Conservation (phyloP, 2,329 filamentous ascomycete genomes). For the Emmonsiellopsis sp. region DNA sequence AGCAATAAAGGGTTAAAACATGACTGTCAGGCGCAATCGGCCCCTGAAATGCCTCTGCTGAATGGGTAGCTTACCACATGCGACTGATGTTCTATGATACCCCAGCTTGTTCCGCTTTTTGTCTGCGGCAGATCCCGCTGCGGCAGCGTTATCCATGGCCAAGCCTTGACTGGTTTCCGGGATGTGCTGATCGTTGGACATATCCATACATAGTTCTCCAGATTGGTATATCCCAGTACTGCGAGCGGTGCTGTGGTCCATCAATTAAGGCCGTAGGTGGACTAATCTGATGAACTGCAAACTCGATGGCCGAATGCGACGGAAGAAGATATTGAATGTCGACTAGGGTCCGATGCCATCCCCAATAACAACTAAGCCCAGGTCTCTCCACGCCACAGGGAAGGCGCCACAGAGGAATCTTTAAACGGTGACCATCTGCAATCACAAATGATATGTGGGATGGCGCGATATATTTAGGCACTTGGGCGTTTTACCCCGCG, state of each 20-base stretch:
- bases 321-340: slow-evolving; percentile 4
- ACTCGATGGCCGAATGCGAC: slow-evolving; percentile 6
- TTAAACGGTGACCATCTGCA: slow-evolving; percentile 7
- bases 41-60: not conserved
- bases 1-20: not conserved
- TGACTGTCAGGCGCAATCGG: slow-evolving; percentile 1
- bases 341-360: slow-evolving; percentile 11
- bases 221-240: slow-evolving; percentile 13
- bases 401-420: slow-evolving; percentile 6
- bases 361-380: slow-evolving; percentile 8
- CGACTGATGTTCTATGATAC: slow-evolving; percentile 90
- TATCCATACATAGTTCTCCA: slow-evolving; percentile 32
- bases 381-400: slow-evolving; percentile 7
- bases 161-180: slow-evolving; percentile 22
- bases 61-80: slow-evolving; percentile 65
- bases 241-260: not conserved
- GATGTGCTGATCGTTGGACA: slow-evolving; percentile 24
- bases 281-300: not conserved
- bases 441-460: slow-evolving; percentile 3
- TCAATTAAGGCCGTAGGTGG: not conserved
- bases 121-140: slow-evolving; percentile 36
- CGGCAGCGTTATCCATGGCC: slow-evolving; percentile 24
- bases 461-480: slow-evolving; percentile 2
- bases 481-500: slow-evolving; percentile 4
- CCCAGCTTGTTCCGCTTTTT: slow-evolving; percentile 84